These are phyloP conservation scores for Conticribra guillardii DNA, from an alignment of 108 stramenopile species.

Conservation along the genomic window DNA sequence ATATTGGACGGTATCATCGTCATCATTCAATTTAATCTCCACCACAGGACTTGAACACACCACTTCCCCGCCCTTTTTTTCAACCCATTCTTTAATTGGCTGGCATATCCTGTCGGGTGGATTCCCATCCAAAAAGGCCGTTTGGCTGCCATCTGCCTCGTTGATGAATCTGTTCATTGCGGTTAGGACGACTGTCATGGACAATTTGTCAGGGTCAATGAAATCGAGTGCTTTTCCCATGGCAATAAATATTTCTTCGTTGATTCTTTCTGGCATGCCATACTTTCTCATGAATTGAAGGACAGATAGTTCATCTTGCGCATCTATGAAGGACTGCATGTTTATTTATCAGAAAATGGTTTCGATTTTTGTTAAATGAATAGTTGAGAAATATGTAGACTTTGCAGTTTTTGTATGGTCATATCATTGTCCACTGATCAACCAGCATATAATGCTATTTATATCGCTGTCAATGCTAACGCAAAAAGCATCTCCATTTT, in stretches of 20 bases:
- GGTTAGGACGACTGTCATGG: slow-evolving; percentile 74
- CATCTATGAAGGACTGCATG: slow-evolving; percentile 62
- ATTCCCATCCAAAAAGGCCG: slow-evolving; percentile 77
- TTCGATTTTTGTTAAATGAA: no score
- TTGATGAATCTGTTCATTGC: slow-evolving; percentile 83
- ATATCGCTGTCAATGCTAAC: no score
- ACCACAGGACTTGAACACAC: slow-evolving; percentile 45
- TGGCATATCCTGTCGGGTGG: slow-evolving; percentile 69
- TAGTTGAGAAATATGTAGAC: no score
- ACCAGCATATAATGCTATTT: no score
- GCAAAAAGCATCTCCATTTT: no score
- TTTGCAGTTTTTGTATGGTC: no score
- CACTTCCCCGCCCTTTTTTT: slow-evolving; percentile 58
- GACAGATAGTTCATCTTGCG: slow-evolving; percentile 69
- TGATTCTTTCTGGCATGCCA: slow-evolving; percentile 73
- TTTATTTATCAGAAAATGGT: no score
- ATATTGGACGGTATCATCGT: slow-evolving; percentile 45
- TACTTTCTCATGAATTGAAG: slow-evolving; percentile 73
- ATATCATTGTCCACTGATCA: no score
- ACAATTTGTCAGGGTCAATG: slow-evolving; percentile 74
- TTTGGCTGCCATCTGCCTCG: slow-evolving; percentile 75
- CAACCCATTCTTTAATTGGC: slow-evolving; percentile 68
- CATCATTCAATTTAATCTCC: slow-evolving; percentile 52
- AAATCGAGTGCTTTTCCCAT: slow-evolving; percentile 72
- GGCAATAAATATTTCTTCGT: slow-evolving; percentile 66